Evolutionary conservation across 2,329 filamentous ascomycete genomes (phyloP).

Genomic region (Domatiomyces globalis): DNA sequence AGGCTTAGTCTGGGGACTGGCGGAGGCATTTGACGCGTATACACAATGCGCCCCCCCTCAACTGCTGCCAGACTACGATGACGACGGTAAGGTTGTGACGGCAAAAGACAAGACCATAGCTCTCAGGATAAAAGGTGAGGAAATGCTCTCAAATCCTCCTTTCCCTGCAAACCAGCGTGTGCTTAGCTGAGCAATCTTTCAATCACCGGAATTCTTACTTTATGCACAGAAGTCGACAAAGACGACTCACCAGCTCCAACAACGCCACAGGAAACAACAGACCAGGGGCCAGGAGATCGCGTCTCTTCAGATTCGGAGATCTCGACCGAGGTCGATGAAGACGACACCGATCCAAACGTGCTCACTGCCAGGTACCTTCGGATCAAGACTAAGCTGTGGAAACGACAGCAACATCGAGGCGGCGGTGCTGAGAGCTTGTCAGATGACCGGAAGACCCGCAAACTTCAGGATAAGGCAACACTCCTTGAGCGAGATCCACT

Average conservation of each 20-base stretch:
- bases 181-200: too few species aligned
- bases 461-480: slow-evolving; percentile 56
- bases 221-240: background rate
- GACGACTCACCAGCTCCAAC: slow-evolving; percentile 2
- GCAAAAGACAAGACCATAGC: background rate
- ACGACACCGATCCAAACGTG: slow-evolving; percentile 42
- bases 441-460: slow-evolving; percentile 20
- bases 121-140: background rate
- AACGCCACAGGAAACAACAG: slow-evolving; percentile 4
- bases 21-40: slow-evolving; percentile 81
- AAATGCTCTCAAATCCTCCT: background rate
- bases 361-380: slow-evolving; percentile 63
- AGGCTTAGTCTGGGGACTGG: slow-evolving; percentile 67
- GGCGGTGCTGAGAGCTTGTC: slow-evolving; percentile 17
- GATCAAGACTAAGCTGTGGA: slow-evolving; percentile 55
- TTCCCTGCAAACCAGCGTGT: background rate
- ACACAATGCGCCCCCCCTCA: slow-evolving; percentile 57
- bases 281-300: slow-evolving; percentile 5
- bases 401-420: slow-evolving; percentile 38
- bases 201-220: background rate
- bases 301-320: slow-evolving; percentile 1
- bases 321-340: slow-evolving; percentile 9
- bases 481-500: slow-evolving; percentile 65
- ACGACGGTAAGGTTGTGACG: background rate
- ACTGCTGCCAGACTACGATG: slow-evolving; percentile 59